phyloP scores from a whole-genome alignment of 2,329 filamentous ascomycete species.

The Fusarium scirpi region DNA sequence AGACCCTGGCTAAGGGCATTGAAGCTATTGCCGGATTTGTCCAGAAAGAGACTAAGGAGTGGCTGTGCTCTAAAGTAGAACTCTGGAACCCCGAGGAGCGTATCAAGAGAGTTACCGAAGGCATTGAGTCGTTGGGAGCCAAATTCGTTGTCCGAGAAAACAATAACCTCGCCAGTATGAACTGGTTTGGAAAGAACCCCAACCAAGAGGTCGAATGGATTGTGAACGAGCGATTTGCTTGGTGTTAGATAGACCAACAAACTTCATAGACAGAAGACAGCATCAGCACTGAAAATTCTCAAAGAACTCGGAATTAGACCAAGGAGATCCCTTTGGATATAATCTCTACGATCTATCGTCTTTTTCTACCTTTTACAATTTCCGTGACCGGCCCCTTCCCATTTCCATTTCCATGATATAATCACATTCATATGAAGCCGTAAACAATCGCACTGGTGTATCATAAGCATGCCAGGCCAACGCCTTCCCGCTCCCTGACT shows the following conservation, averaged over 20 bases:
- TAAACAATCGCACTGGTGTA: conserved; percentile 49
- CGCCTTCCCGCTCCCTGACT: conserved; percentile 45
- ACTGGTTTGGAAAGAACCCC: conserved; percentile 73
- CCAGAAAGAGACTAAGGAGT: conserved; percentile 75
- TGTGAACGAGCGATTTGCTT: conserved; percentile 81
- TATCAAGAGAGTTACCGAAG: conserved; percentile 61
- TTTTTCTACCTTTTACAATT: conserved; percentile 40
- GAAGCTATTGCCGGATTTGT: conserved; percentile 74
- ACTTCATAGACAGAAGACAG: neutral
- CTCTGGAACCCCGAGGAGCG: conserved; percentile 83
- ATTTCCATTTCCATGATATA: conserved; percentile 45
- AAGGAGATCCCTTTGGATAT: conserved; percentile 31
- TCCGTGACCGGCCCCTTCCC: conserved; percentile 29
- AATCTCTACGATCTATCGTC: conserved; percentile 40
- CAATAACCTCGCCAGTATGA: conserved; percentile 77
- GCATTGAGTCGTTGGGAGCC: conserved; percentile 60
- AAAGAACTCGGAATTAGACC: conserved; percentile 16
- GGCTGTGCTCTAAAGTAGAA: conserved; percentile 77
- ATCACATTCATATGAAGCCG: conserved; percentile 46
- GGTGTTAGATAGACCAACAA: conserved; percentile 66
- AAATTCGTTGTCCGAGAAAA: conserved; percentile 67
- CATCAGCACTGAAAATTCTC: neutral
- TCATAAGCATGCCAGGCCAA: conserved; percentile 48
- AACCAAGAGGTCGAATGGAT: conserved; percentile 74
- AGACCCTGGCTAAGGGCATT: conserved; percentile 65